Evolutionary conservation across 106 monocot genomes (phyloP).

Genomic region (Dactylorhiza incarnata): DNA sequence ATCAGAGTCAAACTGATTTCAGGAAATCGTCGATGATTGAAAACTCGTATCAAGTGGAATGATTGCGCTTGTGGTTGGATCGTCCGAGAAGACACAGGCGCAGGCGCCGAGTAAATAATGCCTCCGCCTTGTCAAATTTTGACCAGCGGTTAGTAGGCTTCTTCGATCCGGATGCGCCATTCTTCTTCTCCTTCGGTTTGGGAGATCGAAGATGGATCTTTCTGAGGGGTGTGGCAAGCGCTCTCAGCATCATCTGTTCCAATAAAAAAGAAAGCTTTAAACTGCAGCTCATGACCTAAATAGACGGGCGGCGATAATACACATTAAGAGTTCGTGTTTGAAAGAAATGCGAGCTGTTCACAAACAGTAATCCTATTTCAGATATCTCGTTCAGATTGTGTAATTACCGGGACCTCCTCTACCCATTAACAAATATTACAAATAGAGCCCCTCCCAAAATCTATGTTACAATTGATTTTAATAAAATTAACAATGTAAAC

Average conservation of each 20-base stretch:
- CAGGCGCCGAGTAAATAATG: conserved; percentile 49
- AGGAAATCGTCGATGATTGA: no score
- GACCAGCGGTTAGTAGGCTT: conserved; percentile 19
- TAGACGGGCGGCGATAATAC: no score
- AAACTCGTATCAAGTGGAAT: conserved; percentile 28
- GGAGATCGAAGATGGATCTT: conserved; percentile 38
- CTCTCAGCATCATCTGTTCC: conserved; percentile 50
- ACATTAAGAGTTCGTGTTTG: no score
- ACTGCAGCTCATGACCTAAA: no score
- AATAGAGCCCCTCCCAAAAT: not conserved
- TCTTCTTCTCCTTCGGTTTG: conserved; percentile 43
- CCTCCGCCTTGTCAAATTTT: conserved; percentile 50
- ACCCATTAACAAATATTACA: no score
- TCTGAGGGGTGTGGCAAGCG: conserved; percentile 69
- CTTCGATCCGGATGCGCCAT: conserved; percentile 8
- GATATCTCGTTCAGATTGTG: no score
- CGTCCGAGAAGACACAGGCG: conserved; percentile 58
- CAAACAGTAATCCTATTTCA: no score
- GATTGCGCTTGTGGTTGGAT: conserved; percentile 38
- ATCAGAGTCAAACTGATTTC: not conserved
- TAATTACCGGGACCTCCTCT: no score
- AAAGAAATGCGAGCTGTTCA: no score
- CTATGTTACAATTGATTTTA: not conserved
- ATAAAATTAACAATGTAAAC: no score
- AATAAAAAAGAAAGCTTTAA: not conserved